Evolutionary conservation across 148 eudicot species (phyloP).

Genomic region (Rhododendron kiyosumense): DNA sequence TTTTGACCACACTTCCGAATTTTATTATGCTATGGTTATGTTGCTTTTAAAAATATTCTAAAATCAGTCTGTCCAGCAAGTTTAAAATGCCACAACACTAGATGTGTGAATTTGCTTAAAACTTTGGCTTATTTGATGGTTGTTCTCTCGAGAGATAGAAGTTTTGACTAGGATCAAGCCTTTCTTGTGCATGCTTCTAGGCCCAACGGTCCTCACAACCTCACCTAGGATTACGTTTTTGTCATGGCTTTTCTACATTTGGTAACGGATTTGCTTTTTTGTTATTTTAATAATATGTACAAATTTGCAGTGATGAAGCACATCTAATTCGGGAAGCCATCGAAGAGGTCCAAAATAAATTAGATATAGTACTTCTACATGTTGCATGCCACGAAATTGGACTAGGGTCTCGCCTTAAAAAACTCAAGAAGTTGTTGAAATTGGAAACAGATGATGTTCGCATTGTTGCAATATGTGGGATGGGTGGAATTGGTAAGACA

Average conservation of each 20-base stretch:
- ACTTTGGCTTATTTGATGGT: not conserved
- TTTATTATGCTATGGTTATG: not conserved
- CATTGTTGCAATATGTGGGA: conserved; percentile 9
- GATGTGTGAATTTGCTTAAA: not conserved
- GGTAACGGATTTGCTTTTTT: too few relatives aligned
- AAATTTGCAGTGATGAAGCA: not conserved
- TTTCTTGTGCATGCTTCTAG: too few relatives aligned
- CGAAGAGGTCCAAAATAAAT: not conserved
- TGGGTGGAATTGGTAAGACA: conserved; percentile 12
- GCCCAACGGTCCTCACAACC: not conserved
- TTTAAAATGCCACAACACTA: too few relatives aligned
- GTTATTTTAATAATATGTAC: not conserved
- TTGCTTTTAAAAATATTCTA: too few relatives aligned
- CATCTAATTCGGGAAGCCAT: not conserved
- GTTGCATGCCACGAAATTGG: conserved; percentile 11
- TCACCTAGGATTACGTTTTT: not conserved
- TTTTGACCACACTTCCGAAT: not conserved
- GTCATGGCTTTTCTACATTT: too few relatives aligned
- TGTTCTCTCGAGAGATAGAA: not conserved
- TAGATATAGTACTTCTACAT: not conserved
- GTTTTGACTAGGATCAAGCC: not conserved
- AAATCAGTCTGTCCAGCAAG: not conserved
- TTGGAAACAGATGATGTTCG: not conserved
- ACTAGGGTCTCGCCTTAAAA: not conserved
- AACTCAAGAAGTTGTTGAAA: not conserved